Evolutionary conservation across 495 filamentous ascomycete species (phyloP), one percentile per base, ranked within the genome.

Genomic region (Penicillium daleae): DNA sequence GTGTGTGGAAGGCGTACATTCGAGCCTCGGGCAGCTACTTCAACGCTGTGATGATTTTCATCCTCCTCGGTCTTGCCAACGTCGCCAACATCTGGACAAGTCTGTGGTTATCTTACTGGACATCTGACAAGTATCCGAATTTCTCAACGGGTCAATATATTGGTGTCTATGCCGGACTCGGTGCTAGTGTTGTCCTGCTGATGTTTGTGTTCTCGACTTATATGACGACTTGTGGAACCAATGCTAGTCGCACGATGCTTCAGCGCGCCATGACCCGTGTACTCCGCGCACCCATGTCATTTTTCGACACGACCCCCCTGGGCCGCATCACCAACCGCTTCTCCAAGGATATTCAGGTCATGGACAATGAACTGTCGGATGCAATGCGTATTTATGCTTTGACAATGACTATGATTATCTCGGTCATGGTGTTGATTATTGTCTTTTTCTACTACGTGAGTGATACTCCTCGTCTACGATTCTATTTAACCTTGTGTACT

Each of bases 281-380:
- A 1, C 81, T 99, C 42, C 85, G 93, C 51, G 94, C 95, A 0
- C 95, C 95, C 0, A 96, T 98, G 93, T 89, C 89, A 4, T 98
- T 98, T 81, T 97, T 98, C 79, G 95, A 97, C 66, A 97, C 94
- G 0, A 99, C 95, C 0, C 95, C 95, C 1, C 79, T 97, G 0
- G 95, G 95, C n/a, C 88, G 95, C 26, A 97, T 99, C 71, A 95
- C 92, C 9, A 99, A 98, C 71, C 90, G 95, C 22, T 99, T 99
- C 77, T 94, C 93, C 4, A 92, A 93, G 68, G 95, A 99, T 74
- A 89, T 97, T 49, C 90, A 96, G 68, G 89, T 90, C 33, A 96
- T 99, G 92, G 95, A 99, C 74, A 97, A 97, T 72, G 92, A 86
- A 46, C 80, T 97, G 9, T 89, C 89, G 0, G 95, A 97, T 70